A percentile compares a stretch with the other conserved stretches of the same genome.
Evolutionary conservation across 352 stramenopile species (phyloP).

Genomic region (Peronosclerospora sorghi): DNA sequence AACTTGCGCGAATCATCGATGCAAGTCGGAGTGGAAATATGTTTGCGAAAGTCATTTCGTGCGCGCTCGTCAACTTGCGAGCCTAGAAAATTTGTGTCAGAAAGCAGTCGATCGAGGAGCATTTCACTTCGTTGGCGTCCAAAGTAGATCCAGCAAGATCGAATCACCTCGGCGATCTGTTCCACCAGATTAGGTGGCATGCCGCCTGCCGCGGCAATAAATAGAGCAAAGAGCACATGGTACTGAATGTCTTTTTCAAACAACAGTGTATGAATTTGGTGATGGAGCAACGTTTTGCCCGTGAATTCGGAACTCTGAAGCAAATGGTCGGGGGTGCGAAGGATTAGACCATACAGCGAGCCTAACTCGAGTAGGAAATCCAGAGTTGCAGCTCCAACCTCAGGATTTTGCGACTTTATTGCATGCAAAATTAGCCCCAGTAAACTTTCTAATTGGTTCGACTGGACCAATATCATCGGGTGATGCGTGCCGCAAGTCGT

Average conservation of each 20-base stretch:
- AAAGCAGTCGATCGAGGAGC: constrained; percentile 43
- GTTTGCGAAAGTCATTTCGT: constrained; percentile 45
- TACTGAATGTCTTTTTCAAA: constrained; percentile 75
- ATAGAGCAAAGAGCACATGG: constrained; percentile 49
- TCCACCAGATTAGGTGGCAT: constrained; percentile 55
- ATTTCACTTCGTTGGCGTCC: constrained; percentile 51
- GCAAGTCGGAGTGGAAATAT: constrained; percentile 47
- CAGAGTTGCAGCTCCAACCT: constrained; percentile 44
- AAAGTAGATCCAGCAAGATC: constrained; percentile 68
- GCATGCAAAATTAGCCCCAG: constrained; percentile 41
- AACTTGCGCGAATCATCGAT: constrained; percentile 75
- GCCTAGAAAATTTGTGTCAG: constrained; percentile 49
- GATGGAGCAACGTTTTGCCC: constrained; percentile 43
- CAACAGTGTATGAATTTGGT: constrained; percentile 66
- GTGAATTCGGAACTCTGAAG: constrained; percentile 36
- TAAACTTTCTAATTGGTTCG: constrained; percentile 51
- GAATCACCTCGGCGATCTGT: constrained; percentile 57
- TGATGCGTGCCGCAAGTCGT: too few relatives aligned
- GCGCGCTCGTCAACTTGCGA: constrained; percentile 39
- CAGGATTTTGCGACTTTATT: too few relatives aligned
- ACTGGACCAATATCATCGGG: constrained; percentile 54
- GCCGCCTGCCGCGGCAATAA: constrained; percentile 44
- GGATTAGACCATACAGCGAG: constrained; percentile 60
- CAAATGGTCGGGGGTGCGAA: constrained; percentile 41
- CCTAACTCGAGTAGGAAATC: constrained; percentile 55